Percentiles rank a stretch among this genome's conserved stretches.
Evolutionary conservation across 2,329 filamentous ascomycete species (phyloP).

Genomic region (Cryphonectria japonica): DNA sequence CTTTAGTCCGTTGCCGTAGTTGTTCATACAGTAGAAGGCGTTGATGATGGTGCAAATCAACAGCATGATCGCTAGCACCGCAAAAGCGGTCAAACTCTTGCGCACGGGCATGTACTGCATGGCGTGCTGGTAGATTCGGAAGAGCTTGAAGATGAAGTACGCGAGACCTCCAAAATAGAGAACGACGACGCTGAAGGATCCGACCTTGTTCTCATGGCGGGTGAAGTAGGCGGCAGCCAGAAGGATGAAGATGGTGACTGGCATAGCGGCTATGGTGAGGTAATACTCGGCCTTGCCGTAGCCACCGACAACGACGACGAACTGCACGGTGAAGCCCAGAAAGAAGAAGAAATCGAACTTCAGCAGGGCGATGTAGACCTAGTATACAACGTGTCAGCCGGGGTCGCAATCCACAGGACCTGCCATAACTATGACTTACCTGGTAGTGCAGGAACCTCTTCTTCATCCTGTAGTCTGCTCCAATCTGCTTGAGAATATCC

Average conservation of each 20-base stretch:
- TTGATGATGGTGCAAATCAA: conserved; percentile 88
- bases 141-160: conserved; percentile 98
- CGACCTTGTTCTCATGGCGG: conserved; percentile 76
- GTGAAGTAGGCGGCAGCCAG: conserved; percentile 84
- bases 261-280: conserved; percentile 86
- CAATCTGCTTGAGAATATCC: conserved; percentile 99
- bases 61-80: conserved; percentile 86
- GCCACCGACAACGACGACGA: conserved; percentile 85
- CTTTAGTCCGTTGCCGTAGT: conserved; percentile 90
- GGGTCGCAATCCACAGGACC: background rate
- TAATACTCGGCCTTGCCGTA: conserved; percentile 75
- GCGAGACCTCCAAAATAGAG: conserved; percentile 87
- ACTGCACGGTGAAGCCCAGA: conserved; percentile 96
- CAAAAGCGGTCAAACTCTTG: conserved; percentile 88
- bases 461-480: conserved; percentile 95
- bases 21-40: conserved; percentile 83
- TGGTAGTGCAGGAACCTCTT: conserved; percentile 95
- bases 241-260: conserved; percentile 87
- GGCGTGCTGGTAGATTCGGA: conserved; percentile 83
- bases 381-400: conserved; percentile 22
- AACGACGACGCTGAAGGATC: conserved; percentile 78
- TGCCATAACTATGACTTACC: conserved; percentile 53
- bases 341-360: conserved; percentile 99
- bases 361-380: conserved; percentile 96
- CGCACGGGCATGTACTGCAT: conserved; percentile 75